Base-by-base conservation (phyloP, 495 filamentous ascomycete species). In the Penicillium longicatenatum region DNA sequence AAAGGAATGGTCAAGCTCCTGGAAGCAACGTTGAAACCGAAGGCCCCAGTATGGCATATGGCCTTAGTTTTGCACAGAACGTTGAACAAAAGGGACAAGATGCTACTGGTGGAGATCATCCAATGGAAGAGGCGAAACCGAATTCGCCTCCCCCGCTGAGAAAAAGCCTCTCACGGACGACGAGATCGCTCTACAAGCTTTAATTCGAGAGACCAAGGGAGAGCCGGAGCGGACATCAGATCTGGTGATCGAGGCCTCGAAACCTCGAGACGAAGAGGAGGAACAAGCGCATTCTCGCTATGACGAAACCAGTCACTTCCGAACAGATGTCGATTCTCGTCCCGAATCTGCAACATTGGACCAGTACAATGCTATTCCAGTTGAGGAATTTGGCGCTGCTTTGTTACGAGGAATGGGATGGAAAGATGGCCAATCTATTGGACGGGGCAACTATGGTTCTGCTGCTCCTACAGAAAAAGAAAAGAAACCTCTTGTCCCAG, bases 311-410 rank as follows among this genome's bases (percentile, higher is more conserved):
- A 84, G 85, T 22, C 85, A 84, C 1, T 95, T 92, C 69, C 77
- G 81, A 29, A 73, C 78, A 10, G 87, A 89, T 64, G 79, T 92
- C 41, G 78, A 81, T 2, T 79, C 82, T n/a, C 86, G 91, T 0
- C 92, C 92, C 0, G 88, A 91, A 21, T 73, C 84, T 16, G 86
- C 92, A 3, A 87, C 83, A 0, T 75, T 94, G 21, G 91, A 91
- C 45, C 91, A 93, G 62, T 99, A 99, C 72, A 86, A 84, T 26
- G 84, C 87, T 4, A 83, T 96, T 11, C 93, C 95, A 0, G 91
- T 98, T 35, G 94, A 97, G 57, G 91, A 96, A 56, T 99, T 98
- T 64, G 94, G 93, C 31, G 87, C 90, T 21, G 91, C 90, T 3
- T 73, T 98, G 50, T 80, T 99, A 24, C 83, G 91, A 7, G 90